Conservation (phyloP, 176 grass and related monocot genomes). For the Raddia guianensis region DNA sequence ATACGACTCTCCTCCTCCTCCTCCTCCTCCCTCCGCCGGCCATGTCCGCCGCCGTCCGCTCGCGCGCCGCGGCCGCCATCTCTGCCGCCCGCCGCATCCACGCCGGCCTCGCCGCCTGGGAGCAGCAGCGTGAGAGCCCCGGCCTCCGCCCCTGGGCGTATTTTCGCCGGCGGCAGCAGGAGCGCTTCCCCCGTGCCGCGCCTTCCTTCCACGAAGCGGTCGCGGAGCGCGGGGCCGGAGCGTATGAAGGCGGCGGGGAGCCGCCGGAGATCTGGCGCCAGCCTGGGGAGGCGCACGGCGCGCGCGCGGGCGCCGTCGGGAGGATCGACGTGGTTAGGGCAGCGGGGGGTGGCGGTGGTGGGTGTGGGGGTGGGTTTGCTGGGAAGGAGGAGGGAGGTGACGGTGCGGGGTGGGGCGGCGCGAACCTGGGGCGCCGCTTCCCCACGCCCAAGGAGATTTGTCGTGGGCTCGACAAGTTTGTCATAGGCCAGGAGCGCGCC, state of each 20-base stretch:
- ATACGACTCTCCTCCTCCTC: background rate
- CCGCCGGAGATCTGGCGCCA: slow-evolving; percentile 73
- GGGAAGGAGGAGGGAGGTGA: slow-evolving; percentile 29
- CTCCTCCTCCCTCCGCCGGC: background rate
- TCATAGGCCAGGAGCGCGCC: slow-evolving; percentile 66
- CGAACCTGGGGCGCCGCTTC: slow-evolving; percentile 49
- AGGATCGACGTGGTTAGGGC: slow-evolving; percentile 60
- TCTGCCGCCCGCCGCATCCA: slow-evolving; percentile 49
- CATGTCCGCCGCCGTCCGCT: slow-evolving; percentile 59
- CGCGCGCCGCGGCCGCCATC: slow-evolving; percentile 40
- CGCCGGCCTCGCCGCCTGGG: slow-evolving; percentile 34
- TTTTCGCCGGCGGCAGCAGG: slow-evolving; percentile 39
- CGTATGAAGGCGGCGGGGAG: slow-evolving; percentile 42
- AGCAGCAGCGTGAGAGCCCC: slow-evolving; percentile 28
- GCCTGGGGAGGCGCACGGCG: slow-evolving; percentile 42
- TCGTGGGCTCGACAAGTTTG: slow-evolving; percentile 64
- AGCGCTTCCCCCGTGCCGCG: slow-evolving; percentile 21
- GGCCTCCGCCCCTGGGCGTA: slow-evolving; percentile 41
- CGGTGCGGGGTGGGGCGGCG: slow-evolving; percentile 47
- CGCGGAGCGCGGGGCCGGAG: background rate
- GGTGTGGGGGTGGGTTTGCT: slow-evolving; percentile 44
- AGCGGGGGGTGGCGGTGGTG: slow-evolving; percentile 33
- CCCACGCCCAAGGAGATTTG: slow-evolving; percentile 70
- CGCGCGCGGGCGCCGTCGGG: slow-evolving; percentile 19
- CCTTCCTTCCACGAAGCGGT: background rate